These are phyloP conservation scores for Hyphopichia fennica DNA, from an alignment of 1,139 yeast genomes.

Conservation along the genomic window DNA sequence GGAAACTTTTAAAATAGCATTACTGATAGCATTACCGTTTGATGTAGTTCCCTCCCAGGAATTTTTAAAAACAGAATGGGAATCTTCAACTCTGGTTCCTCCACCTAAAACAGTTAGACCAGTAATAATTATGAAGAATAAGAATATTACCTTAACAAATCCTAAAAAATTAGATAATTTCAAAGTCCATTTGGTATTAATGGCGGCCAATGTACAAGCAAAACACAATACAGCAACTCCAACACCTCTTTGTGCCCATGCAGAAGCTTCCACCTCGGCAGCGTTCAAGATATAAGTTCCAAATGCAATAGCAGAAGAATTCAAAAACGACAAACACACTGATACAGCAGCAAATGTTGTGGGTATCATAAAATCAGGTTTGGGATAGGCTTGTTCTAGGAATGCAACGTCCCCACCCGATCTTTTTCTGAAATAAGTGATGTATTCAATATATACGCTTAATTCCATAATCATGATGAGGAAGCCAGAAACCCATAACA, in stretches of 20 bases:
- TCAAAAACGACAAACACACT: conserved; percentile 38
- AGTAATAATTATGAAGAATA: conserved; percentile 33
- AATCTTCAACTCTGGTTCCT: conserved; percentile 31
- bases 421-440: conserved; percentile 35
- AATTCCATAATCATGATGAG: conserved; percentile 35
- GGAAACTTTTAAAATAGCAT: conserved; percentile 42
- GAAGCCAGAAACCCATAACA: conserved; percentile 42
- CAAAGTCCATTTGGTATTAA: conserved; percentile 33
- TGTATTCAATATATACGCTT: conserved; percentile 37
- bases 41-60: conserved; percentile 43
- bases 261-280: conserved; percentile 28
- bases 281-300: conserved; percentile 40
- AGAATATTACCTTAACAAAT: conserved; percentile 36
- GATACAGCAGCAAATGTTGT: conserved; percentile 43
- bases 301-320: conserved; percentile 44
- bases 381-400: conserved; percentile 43
- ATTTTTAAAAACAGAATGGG: conserved; percentile 31
- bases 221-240: conserved; percentile 36
- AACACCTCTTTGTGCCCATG: conserved; percentile 44
- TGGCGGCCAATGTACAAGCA: conserved; percentile 22
- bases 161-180: conserved; percentile 37
- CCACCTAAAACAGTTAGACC: conserved; percentile 44
- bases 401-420: conserved; percentile 47
- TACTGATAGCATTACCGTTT: conserved; percentile 41
- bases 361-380: conserved; percentile 40